Base-by-base conservation (phyloP, 768 basidiomycete genomes). In the Rhodosporidiobolus sp. region DNA sequence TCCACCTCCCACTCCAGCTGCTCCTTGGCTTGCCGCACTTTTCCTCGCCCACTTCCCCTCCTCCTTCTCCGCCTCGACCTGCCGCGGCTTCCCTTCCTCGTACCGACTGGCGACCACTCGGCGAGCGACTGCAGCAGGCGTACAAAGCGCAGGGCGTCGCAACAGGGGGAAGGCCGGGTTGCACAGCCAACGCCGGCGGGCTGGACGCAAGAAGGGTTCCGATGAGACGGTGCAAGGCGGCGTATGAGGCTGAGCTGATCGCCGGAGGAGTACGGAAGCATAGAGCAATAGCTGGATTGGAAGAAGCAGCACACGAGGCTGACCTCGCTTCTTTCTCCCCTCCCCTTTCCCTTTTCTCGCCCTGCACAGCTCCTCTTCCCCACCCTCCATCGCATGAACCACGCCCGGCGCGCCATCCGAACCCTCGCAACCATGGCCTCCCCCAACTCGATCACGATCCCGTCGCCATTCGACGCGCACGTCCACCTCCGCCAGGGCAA, bases 401-500 rank as follows among this genome's bases (percentile, higher is more conserved):
- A 0, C 66, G n/a, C n/a, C 34, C 28, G 14, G 5, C 35, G 0
- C 9, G 32, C 56, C 17, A 7, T 28, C 35, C 35, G 54, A 11
- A 24, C 48, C 34, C n/a, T 34, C 28, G 34, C 62, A 10, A 65
- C 57, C 48, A 63, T 57, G 54, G 45, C 69, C 16, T 24, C 32
- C 30, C 0, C n/a, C 9, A 53, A 59, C 63, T 10, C n/a, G 1
- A 50, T 76, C 57, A 69, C 67, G n/a, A 63, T 76, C 58, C 60
- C 71, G 4, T 76, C 90, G 3, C 91, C 92, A 24, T 89, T 91
- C 45, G 92, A 94, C 83, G 95, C 96, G 79, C 96, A 99, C 83
- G 94, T 97, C 76, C 95, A 99, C 81, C 87, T 99, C 38, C 88
- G 96, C 53, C 92, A 98, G 80, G 93, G 91, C 38, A 82, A 86